Conservation (phyloP, 2,329 filamentous ascomycete species). For the Colletotrichum trifolii region DNA sequence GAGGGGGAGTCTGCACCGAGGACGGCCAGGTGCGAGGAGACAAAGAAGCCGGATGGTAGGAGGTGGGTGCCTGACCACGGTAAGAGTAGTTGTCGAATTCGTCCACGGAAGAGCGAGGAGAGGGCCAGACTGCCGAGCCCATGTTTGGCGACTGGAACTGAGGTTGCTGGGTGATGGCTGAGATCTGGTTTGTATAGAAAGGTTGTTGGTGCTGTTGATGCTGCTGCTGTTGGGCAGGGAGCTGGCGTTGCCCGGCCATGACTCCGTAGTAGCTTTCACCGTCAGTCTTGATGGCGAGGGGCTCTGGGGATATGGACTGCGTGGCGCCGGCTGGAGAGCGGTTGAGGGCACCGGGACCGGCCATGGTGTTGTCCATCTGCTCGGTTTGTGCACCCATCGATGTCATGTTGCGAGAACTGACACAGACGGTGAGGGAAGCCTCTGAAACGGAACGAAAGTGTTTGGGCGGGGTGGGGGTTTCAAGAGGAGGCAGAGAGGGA, state of each 20-base stretch:
- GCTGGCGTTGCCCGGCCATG: constrained; percentile 15
- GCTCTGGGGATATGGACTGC: constrained; percentile 5
- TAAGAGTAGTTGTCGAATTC: constrained; percentile 52
- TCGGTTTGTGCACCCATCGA: constrained; percentile 15
- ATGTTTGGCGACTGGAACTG: constrained; percentile 23
- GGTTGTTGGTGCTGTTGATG: constrained; percentile 13
- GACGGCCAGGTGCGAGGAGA: constrained; percentile 49
- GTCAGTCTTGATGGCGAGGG: constrained; percentile 16
- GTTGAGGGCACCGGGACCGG: constrained; percentile 1
- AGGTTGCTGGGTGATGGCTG: constrained; percentile 19
- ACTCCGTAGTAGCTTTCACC: constrained; percentile 22
- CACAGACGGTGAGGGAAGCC: not conserved
- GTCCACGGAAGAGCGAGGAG: constrained; percentile 49
- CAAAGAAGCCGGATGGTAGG: constrained; percentile 44
- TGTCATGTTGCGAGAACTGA: constrained; percentile 14
- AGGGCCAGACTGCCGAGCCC: constrained; percentile 44
- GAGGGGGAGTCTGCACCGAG: constrained; percentile 16
- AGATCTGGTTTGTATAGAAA: constrained; percentile 36
- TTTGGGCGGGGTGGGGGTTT: constrained; percentile 25
- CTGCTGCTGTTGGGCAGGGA: constrained; percentile 7
- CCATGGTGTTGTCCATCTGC: constrained; percentile 13
- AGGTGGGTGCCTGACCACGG: constrained; percentile 43
- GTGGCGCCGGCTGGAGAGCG: constrained; percentile 6
- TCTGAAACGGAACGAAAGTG: not conserved
- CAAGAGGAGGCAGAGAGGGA: constrained; percentile 3